phyloP scores from a whole-genome alignment of 148 eudicot genomes.

The Polygonum aviculare region DNA sequence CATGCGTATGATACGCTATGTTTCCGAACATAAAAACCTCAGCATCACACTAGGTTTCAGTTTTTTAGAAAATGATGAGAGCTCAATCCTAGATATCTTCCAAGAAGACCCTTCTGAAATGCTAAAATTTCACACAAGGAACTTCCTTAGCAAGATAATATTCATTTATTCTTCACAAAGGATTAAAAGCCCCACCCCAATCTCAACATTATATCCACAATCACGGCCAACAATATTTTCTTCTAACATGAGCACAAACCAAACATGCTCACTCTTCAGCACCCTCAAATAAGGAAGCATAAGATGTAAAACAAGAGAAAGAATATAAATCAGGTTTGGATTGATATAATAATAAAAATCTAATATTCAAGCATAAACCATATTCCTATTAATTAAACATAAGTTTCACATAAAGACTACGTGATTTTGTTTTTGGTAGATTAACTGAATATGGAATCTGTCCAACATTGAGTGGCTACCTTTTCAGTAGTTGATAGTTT shows the following conservation, averaged over 20 bases:
- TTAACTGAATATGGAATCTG: neutral
- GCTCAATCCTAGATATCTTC: neutral
- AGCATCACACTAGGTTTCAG: neutral
- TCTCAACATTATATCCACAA: neutral
- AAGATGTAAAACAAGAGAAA: neutral
- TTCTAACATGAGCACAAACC: neutral
- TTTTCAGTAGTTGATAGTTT: neutral
- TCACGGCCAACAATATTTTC: neutral
- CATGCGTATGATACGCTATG: neutral
- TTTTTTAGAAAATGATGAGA: neutral
- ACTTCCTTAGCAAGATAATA: neutral
- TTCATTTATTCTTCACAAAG: neutral
- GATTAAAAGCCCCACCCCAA: neutral
- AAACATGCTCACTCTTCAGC: neutral
- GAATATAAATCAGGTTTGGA: neutral
- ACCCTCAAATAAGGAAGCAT: neutral
- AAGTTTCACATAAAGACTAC: neutral
- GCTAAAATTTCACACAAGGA: neutral
- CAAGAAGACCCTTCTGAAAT: neutral
- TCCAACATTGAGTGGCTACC: neutral
- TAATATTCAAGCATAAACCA: neutral
- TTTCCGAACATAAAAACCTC: neutral
- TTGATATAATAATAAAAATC: neutral
- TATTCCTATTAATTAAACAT: neutral
- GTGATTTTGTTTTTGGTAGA: no score